Evolutionary conservation across 2,329 filamentous ascomycete species (phyloP), one percentile per base, ranked within the genome.

Genomic region (Pseudogymnoascus sp.): DNA sequence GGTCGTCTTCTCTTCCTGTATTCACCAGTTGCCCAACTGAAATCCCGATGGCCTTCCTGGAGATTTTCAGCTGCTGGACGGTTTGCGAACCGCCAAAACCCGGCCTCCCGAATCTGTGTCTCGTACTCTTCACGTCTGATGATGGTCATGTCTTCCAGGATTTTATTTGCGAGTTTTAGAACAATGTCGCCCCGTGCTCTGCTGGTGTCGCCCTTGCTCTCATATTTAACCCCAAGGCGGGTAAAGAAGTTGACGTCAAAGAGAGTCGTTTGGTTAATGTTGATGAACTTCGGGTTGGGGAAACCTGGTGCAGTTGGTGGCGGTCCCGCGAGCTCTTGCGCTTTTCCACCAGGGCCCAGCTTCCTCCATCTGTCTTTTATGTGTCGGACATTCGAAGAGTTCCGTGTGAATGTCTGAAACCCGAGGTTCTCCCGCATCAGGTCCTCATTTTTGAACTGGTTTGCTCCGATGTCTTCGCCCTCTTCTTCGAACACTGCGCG

Each of bases 21-120:
- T 39, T 64, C 60, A 1, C 63, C 63, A 31, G 63, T 64, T 25
- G 39, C 25, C 63, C 63, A 64, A 28, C 60, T 63, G 13, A 64
- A 64, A 31, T 34, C 39, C 19, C 37, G 14, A 25, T 64, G 63
- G 25, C 21, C 39, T 28, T 64, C 41, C 31, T 43, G 39, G 10
- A 64, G 28, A 31, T 48, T 64, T 8, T 61, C 21, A n/a, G 62
- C 28, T 6, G 63, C 51, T 1, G 39, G 67, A 19, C 67, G 69
- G 6, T 71, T 73, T 21, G 72, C 72, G 70, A 71, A 74, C 60
- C 72, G 67, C 69, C 70, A 73, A 60, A 74, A 74, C 2, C 72
- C 72, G 34, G 68, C 68, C 36, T 71, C 68, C 62, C 72, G 68
- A 25, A 71, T 65, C 1, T 60, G 62, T 1, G 67, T 62, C 31